Base-by-base conservation (phyloP, 2,329 filamentous ascomycete species). In the Scedosporium boydii region DNA sequence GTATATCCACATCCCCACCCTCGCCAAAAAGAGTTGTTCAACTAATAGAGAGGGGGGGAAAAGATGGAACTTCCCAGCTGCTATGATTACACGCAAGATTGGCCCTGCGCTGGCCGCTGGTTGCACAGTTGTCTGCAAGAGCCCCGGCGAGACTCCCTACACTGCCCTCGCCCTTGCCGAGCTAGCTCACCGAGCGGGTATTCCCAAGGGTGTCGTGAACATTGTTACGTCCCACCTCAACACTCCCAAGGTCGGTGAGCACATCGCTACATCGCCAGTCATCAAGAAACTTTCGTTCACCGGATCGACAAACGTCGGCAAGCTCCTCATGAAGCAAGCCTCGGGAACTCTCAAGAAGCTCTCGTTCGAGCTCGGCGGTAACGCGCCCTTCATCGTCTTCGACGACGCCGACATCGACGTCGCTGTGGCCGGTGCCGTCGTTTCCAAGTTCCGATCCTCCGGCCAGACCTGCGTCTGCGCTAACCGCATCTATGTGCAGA, bases 161-260 rank as follows among this genome's bases (percentile, higher is more conserved):
- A 96, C 91, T 23, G 86, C 91, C 1, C 87, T 96, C 57, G 93
- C 93, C 2, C 75, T 96, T 29, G 90, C 90, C 2, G 92, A 96
- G 74, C 82, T 96, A 51, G 90, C 87, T 6, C 83, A 89, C 69
- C 87, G 92, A 38, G 93, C 93, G 14, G 93, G 93, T 27, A 88
- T 96, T 42, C 93, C 93, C 29, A 86, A 87, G 68, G 93, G 93
- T 51, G 92, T 96, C 1, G 84, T 96, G 65, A 96, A 97, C 76
- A 80, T 96, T 65, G 81, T 97, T 62, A 95, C 91, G 1, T 82
- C 90, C 0, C 75, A 89, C 4, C 77, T 87, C 60, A 93, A 96
- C 75, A 96, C 91, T 0, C 81, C 86, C 21, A 85, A 87, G 68
- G 84, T 96, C 5, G 93, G 93, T 62, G 79, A 87, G 71, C 77